These are phyloP conservation scores for Lepidium didymum DNA, from an alignment of 345 rosid genomes.

Conservation along the genomic window DNA sequence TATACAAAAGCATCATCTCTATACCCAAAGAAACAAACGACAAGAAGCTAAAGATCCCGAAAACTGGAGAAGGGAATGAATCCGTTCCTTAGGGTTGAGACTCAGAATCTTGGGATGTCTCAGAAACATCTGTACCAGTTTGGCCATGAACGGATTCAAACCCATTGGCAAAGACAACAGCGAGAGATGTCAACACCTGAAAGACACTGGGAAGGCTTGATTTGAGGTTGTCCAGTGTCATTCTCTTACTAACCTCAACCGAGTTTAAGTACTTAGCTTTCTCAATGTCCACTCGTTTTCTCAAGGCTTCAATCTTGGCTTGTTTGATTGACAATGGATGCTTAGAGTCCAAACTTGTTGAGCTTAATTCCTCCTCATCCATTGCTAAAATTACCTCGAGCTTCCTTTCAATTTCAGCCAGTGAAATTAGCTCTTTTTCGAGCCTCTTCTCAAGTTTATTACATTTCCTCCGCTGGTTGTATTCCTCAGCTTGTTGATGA, in stretches of 20 bases:
- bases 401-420: constrained; percentile 59
- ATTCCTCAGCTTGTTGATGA: constrained; percentile 57
- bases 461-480: constrained; percentile 43
- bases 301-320: constrained; percentile 52
- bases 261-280: constrained; percentile 43
- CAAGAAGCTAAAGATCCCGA: background rate
- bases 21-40: background rate
- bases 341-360: constrained; percentile 43
- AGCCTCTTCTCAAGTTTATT: constrained; percentile 57
- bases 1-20: background rate
- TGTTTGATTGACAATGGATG: constrained; percentile 61
- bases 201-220: constrained; percentile 73
- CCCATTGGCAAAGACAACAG: constrained; percentile 48
- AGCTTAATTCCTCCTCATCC: constrained; percentile 32
- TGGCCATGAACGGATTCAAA: constrained; percentile 45
- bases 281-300: constrained; percentile 48
- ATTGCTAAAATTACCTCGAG: constrained; percentile 31
- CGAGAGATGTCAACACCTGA: constrained; percentile 53
- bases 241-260: constrained; percentile 45
- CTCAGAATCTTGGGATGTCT: constrained; percentile 26
- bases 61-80: background rate
- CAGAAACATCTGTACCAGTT: constrained; percentile 19
- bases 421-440: constrained; percentile 49
- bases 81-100: background rate
- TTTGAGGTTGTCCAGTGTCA: constrained; percentile 63